Evolutionary conservation across 495 filamentous ascomycete genomes (phyloP).

Genomic region (Thermochaetoides thermophila): DNA sequence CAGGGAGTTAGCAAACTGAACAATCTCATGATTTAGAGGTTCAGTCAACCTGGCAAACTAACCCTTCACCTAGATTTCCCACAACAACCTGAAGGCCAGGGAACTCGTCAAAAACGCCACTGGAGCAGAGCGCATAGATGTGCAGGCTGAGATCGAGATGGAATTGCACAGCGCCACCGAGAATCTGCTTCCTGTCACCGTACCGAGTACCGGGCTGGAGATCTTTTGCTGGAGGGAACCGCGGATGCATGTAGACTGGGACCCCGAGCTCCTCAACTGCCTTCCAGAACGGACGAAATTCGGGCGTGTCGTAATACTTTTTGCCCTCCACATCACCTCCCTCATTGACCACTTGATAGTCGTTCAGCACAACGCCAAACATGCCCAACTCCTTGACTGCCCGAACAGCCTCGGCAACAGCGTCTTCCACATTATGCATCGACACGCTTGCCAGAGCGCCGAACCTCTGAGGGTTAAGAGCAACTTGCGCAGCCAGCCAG

Average conservation of each 20-base stretch:
- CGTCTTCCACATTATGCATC: conserved; percentile 33
- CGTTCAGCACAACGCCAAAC: conserved; percentile 45
- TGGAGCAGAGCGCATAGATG: conserved; percentile 21
- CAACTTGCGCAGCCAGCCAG: conserved; percentile 38
- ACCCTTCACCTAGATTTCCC: conserved; percentile 47
- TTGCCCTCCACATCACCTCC: conserved; percentile 27
- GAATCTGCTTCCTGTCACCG: conserved; percentile 16
- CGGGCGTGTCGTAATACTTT: conserved; percentile 43
- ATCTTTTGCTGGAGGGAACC: conserved; percentile 22
- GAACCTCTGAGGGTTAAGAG: conserved; percentile 35
- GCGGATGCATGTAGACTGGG: conserved; percentile 48
- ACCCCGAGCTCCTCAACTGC: conserved; percentile 43
- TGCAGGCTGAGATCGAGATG: conserved; percentile 26
- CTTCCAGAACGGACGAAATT: conserved; percentile 45
- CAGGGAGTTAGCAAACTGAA: too few relatives aligned
- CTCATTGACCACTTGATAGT: conserved; percentile 25
- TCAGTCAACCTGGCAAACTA: too few relatives aligned
- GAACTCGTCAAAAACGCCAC: conserved; percentile 35
- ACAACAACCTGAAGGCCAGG: conserved; percentile 43
- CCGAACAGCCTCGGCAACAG: conserved; percentile 38
- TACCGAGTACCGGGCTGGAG: conserved; percentile 10
- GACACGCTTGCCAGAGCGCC: conserved; percentile 38
- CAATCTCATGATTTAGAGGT: too few relatives aligned
- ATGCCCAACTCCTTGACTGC: conserved; percentile 42
- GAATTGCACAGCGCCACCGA: conserved; percentile 23